A percentile compares a stretch with the other conserved stretches of the same genome.
These are phyloP conservation scores for Vanrija humicola DNA, from an alignment of 1,284 basidiomycete species.

Conservation along the genomic window DNA sequence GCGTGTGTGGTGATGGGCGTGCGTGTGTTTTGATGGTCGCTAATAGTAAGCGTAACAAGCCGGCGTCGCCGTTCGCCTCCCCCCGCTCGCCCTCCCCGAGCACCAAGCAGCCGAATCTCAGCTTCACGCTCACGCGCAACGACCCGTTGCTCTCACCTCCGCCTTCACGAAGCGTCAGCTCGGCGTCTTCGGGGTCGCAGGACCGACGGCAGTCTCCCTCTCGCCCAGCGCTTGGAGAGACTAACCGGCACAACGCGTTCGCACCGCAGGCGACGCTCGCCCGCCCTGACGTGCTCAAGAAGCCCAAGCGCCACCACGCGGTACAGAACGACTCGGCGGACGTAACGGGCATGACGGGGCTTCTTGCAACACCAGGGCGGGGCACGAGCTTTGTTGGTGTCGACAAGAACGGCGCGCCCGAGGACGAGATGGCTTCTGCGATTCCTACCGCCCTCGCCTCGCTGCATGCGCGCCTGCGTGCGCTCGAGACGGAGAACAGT, in stretches of 20 bases:
- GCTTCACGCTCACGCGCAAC: conserved; percentile 37
- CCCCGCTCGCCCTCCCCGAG: conserved; percentile 15
- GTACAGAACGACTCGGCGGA: conserved; percentile 20
- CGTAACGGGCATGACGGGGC: conserved; percentile 44
- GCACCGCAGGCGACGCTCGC: neutral
- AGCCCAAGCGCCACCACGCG: neutral
- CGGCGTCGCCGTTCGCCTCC: conserved; percentile 9
- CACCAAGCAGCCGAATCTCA: conserved; percentile 50
- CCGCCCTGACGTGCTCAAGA: neutral
- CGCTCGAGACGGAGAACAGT: conserved; percentile 72
- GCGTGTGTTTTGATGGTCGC: neutral
- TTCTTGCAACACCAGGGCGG: conserved; percentile 46
- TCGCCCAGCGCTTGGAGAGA: conserved; percentile 28
- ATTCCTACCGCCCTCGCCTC: conserved; percentile 36
- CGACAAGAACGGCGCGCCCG: conserved; percentile 36
- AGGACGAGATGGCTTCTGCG: conserved; percentile 16
- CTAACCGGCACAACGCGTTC: conserved; percentile 24
- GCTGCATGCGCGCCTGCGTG: conserved; percentile 39
- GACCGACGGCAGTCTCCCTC: neutral
- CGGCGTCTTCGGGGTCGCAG: conserved; percentile 4
- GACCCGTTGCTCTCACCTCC: conserved; percentile 40
- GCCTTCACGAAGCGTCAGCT: conserved; percentile 21
- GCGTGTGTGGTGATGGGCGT: neutral
- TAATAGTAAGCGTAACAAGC: conserved; percentile 14
- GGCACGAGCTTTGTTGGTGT: conserved; percentile 31